These are phyloP conservation scores for Xylaria sp. DNA, from an alignment of 2,329 filamentous ascomycete genomes.

Conservation along the genomic window DNA sequence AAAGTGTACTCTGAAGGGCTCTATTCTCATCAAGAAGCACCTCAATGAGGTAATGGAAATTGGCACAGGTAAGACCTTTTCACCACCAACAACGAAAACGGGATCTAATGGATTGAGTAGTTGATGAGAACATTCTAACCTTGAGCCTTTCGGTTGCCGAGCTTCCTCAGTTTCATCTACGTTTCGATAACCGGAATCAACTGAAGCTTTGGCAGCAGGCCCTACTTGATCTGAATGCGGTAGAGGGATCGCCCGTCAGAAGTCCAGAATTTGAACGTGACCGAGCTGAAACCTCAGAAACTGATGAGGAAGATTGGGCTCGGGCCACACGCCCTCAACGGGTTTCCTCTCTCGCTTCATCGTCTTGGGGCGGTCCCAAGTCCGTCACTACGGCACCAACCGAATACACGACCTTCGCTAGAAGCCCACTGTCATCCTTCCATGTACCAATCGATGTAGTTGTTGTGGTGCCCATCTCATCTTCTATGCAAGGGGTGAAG, in stretches of 20 bases:
- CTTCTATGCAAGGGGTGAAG: conserved; percentile 99
- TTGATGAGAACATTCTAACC: conserved; percentile 86
- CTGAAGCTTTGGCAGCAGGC: conserved; percentile 92
- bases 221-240: conserved; percentile 81
- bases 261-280: conserved; percentile 86
- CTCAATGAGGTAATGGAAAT: conserved; percentile 86
- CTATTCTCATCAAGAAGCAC: conserved; percentile 98
- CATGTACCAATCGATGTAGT: conserved; percentile 96
- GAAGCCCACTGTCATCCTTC: conserved; percentile 65
- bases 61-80: conserved; percentile 57
- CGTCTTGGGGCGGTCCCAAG: conserved; percentile 82
- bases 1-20: conserved; percentile 92
- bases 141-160: conserved; percentile 91
- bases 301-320: conserved; percentile 90
- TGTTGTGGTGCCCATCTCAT: conserved; percentile 95
- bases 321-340: conserved; percentile 70
- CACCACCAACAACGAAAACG: conserved; percentile 42
- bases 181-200: conserved; percentile 85
- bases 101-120: conserved; percentile 45
- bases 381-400: conserved; percentile 90
- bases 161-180: conserved; percentile 91
- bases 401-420: conserved; percentile 83
- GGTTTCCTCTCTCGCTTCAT: conserved; percentile 84
- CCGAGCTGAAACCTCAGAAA: conserved; percentile 78
- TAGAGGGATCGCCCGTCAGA: conserved; percentile 71